phyloP scores from a whole-genome alignment of 2,329 filamentous ascomycete species.

The Bipolaris bicolor region DNA sequence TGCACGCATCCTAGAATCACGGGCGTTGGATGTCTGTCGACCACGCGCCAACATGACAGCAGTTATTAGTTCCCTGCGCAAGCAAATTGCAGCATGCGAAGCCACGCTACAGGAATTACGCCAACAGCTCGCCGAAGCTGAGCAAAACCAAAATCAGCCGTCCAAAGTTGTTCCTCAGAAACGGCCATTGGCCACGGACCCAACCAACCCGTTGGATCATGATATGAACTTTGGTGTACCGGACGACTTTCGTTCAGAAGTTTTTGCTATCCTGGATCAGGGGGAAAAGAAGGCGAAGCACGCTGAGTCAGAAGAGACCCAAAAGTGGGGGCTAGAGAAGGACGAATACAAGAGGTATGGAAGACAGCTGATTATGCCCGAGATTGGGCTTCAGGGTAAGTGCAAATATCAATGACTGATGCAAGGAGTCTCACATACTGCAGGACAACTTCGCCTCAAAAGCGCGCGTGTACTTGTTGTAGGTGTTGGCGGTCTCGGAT shows the following conservation, averaged over 20 bases:
- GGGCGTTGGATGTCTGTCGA: constrained; percentile 4
- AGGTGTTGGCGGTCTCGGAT: constrained; percentile 88
- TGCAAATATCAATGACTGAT: background rate
- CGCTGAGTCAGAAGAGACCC: constrained; percentile 10
- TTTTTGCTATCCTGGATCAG: constrained; percentile 47
- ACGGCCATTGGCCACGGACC: constrained; percentile 25
- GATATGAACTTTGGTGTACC: constrained; percentile 51
- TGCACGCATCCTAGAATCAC: constrained; percentile 8
- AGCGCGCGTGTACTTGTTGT: constrained; percentile 76
- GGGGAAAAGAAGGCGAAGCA: constrained; percentile 8
- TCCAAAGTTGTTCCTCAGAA: constrained; percentile 29
- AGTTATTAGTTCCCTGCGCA: constrained; percentile 48
- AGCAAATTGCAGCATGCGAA: constrained; percentile 53
- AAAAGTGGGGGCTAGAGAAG: constrained; percentile 68
- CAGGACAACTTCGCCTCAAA: constrained; percentile 78
- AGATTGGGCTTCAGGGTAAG: constrained; percentile 75
- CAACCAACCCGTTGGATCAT: constrained; percentile 38
- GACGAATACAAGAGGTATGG: constrained; percentile 88
- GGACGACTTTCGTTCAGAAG: constrained; percentile 52
- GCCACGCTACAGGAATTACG: constrained; percentile 49
- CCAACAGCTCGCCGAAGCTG: constrained; percentile 52
- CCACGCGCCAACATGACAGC: constrained; percentile 16
- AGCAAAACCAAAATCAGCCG: constrained; percentile 42
- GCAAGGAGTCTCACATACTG: background rate
- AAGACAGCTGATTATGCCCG: constrained; percentile 85